Evolutionary conservation across 352 stramenopile genomes (phyloP), one percentile per base, ranked within the genome.

Genomic region (Peronospora farinosa): DNA sequence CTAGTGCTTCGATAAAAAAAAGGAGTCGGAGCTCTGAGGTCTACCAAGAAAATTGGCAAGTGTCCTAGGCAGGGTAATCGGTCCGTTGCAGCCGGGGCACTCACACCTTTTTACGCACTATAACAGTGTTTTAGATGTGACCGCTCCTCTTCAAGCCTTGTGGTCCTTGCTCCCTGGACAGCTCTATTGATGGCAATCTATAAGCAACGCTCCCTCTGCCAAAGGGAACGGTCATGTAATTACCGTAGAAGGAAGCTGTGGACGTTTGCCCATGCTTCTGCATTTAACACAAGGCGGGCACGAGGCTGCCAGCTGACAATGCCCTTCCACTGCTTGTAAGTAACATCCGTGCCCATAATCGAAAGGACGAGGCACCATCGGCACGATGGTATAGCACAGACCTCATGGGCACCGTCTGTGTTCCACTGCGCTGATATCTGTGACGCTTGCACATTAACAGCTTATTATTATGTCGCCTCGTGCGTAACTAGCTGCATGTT

Each of bases 221-320:
- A 21, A 1, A 6, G 38, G 32, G 30, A 27, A 38, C 15, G 38
- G 30, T 58, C 6, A 28, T 17, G n/a, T 10, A 27, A 54, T 15
- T 0, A 13, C 33, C 42, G 25, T 31, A 4, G 19, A 41, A 44
- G 27, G 36, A 33, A 45, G 32, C 28, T 42, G 37, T 11, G 3
- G 4, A 42, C 6, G 19, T 36, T 44, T 57, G 16, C 19, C 35
- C 43, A 45, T 16, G 21, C 37, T 30, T 12, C 21, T 25, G 37
- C 43, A 12, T 17, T 6, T 16, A 32, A 17, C 47, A 45, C 31
- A 41, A 50, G 47, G 41, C 35, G 53, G 46, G 39, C 38, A 59
- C 30, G 43, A 59, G 57, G 53, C 43, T 30, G 39, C 48, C 59
- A 64, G 59, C 47, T 67, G 59, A 35, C 37, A 30, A 23, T 16